A percentile compares a stretch with the other conserved stretches of the same genome.
Conservation (phyloP, 83 land plant genomes). For the Thuja plicata region DNA sequence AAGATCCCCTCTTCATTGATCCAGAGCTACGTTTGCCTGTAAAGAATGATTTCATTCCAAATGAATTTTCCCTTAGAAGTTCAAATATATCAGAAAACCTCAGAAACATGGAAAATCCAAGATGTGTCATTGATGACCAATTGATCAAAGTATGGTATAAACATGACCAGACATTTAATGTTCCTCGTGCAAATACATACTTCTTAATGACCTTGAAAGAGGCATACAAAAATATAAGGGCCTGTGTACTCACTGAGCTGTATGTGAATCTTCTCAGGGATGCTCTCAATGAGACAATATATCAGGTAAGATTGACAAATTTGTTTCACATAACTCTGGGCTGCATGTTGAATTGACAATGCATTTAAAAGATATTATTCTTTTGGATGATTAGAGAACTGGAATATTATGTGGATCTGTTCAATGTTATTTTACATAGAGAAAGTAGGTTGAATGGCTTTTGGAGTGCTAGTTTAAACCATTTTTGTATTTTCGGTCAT, state of each 20-base stretch:
- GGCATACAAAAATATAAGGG: slow-evolving; percentile 48
- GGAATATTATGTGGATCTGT: background rate
- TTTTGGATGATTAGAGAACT: background rate
- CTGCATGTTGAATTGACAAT: background rate
- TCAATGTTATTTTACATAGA: background rate
- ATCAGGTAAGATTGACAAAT: slow-evolving; percentile 61
- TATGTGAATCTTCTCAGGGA: slow-evolving; percentile 82
- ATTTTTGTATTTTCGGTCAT: background rate
- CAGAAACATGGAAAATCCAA: slow-evolving; percentile 32
- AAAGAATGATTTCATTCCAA: slow-evolving; percentile 89
- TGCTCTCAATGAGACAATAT: slow-evolving; percentile 86
- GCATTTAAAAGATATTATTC: background rate
- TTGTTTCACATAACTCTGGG: background rate
- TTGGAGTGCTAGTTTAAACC: background rate
- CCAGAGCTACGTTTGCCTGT: slow-evolving; percentile 69
- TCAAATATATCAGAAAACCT: slow-evolving; percentile 8
- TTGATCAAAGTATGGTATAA: slow-evolving; percentile 91
- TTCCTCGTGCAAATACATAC: slow-evolving; percentile 92
- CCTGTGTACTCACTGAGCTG: slow-evolving; percentile 71
- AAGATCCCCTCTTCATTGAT: slow-evolving; percentile 58
- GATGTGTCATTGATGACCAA: slow-evolving; percentile 66
- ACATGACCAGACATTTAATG: slow-evolving; percentile 77
- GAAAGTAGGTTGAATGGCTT: background rate
- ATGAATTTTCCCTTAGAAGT: slow-evolving; percentile 69
- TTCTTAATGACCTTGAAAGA: slow-evolving; percentile 71